Evolutionary conservation across 202 grass and related monocot species (phyloP), one percentile per base, ranked within the genome.

Genomic region (Miscanthus sacchariflorus): DNA sequence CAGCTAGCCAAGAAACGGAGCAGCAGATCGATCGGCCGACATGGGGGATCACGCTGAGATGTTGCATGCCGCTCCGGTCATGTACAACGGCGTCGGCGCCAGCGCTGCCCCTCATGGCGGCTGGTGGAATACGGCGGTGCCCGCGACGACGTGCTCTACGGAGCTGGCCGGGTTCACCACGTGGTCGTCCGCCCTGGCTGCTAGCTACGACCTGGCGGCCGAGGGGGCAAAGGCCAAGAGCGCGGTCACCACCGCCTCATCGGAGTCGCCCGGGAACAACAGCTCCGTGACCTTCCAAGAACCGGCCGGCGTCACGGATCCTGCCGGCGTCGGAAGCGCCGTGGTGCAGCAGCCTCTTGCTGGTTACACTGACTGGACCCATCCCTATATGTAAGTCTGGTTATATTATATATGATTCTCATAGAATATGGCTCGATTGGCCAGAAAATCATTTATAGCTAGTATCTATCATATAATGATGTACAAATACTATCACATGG

Each of bases 281-380:
- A 92, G 90, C 80, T 89, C 90, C 12, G 30, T 92, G n/a, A 92
- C 90, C 17, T 89, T 89, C 87, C 90, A 92, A 38, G 90, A 92
- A 18, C 84, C 80, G 0, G 39, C 79, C n/a, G 59, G 84, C 87
- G 44, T 89, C 84, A 42, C 87, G 21, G 83, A 89, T 38, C 78
- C 72, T 7, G 36, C 45, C 8, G 69, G 12, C 25, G 48, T 69
- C 23, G 42, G 40, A 17, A 33, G 30, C 21, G 56, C 80, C 43
- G 80, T 83, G 78, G 36, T 50, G 9, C 76, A 74, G 38, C 70
- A 66, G 61, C 45, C 59, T 33, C 69, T 80, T 35, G 80, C 72
- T 24, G 50, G 90, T 18, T 92, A 71, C 79, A 21, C 89, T 12
- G 89, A 95, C 25, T 97, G 91, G 94, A 90, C 54, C 28, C 85